Evolutionary conservation across 2,329 filamentous ascomycete genomes (phyloP), one percentile per base, ranked within the genome.

Genomic region (Diplodia intermedia): DNA sequence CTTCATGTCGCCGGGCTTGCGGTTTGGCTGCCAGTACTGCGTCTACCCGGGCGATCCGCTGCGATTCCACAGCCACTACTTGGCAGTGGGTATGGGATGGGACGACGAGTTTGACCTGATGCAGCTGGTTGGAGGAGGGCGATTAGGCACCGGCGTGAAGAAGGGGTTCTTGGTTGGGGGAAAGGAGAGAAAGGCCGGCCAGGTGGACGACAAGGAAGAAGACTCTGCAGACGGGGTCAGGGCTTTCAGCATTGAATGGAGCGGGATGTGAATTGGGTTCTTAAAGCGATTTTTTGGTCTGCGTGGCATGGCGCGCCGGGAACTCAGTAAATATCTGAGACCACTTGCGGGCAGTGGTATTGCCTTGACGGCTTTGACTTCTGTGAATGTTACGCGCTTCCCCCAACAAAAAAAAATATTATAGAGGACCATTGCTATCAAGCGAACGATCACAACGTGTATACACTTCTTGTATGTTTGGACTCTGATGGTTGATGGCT

Each of bases 21-120:
- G 95, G 31, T 99, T 99, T 75, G 95, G 95, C 31, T 96, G 94
- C 73, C 89, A 95, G 75, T 97, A 97, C 80, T 93, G 93, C 72
- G 92, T 96, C 5, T 99, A 99, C 74, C 95, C 95, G 0, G 95
- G 95, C 55, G 95, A 99, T 77, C 93, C 95, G 1, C 84, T 99
- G 63, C 90, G 95, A 12, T 99, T 96, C 78, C 95, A 99, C 79
- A 95, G 93, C 55, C 95, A 99, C 78, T 98, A 97, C 78, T 86
- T 97, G 73, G 92, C 90, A 8, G 91, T 90, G n/a, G 89, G 91
- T 38, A 88, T 91, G 73, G 88, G 85, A n/a, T 98, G 93, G 93
- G 89, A 97, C 69, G 88, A 97, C 74, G 88, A 93, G 72, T 90
- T 99, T 68, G 86, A 91, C 47, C 83, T 98, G 74, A 85, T 97